phyloP scores from a whole-genome alignment of 306 rosid species.

The Prinsepia uniflora region DNA sequence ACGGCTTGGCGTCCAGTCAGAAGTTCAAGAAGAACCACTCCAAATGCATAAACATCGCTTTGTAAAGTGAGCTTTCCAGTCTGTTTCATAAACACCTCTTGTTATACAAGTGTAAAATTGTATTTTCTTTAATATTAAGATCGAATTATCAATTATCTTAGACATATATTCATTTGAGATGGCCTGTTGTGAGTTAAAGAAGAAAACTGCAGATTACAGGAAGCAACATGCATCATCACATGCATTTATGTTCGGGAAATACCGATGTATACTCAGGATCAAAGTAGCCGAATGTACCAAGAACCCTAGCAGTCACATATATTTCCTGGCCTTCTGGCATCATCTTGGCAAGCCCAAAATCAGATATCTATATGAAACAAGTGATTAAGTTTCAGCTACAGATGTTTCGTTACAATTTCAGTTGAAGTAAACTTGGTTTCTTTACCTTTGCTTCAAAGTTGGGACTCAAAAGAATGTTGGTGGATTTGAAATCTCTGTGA shows the following conservation, averaged over 20 bases:
- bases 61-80: constrained; percentile 94
- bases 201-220: background rate
- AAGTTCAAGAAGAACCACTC: constrained; percentile 97
- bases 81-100: constrained; percentile 37
- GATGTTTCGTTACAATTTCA: background rate
- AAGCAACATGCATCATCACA: background rate
- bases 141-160: background rate
- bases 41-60: constrained; percentile 94
- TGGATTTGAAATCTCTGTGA: constrained; percentile 88
- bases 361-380: constrained; percentile 59
- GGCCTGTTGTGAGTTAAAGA: background rate
- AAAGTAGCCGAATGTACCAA: constrained; percentile 92
- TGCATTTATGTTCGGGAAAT: constrained; percentile 17
- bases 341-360: constrained; percentile 91
- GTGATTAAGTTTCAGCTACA: constrained; percentile 1
- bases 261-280: constrained; percentile 97
- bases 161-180: background rate
- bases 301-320: constrained; percentile 75
- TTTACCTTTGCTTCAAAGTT: constrained; percentile 79
- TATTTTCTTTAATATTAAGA: background rate
- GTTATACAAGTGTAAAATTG: background rate
- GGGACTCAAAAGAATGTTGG: constrained; percentile 72
- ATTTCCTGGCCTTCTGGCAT: constrained; percentile 94
- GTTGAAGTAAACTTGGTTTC: background rate
- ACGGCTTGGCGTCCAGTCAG: constrained; percentile 92